Percentiles rank a stretch among this genome's conserved stretches.
Conservation (phyloP, 768 basidiomycete species). For the Porpolomopsis calyptriformis region DNA sequence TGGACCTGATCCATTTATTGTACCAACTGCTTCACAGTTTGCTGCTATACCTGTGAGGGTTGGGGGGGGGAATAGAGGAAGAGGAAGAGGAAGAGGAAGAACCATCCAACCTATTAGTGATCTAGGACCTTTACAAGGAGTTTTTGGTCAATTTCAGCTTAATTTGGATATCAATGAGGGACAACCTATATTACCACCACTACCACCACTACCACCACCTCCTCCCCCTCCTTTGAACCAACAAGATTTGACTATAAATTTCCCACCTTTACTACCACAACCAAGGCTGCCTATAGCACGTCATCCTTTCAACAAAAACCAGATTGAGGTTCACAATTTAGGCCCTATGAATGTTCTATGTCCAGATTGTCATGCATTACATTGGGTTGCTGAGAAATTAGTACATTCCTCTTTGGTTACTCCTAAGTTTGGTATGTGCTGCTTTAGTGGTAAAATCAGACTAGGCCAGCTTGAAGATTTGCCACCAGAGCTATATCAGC, state of each 20-base stretch:
- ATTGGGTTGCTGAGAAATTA: conserved; percentile 24
- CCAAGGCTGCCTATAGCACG: conserved; percentile 7
- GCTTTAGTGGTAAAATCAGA: conserved; percentile 23
- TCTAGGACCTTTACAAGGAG: too few species aligned
- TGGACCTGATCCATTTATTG: too few species aligned
- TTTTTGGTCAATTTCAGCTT: too few species aligned
- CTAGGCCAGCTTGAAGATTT: conserved; percentile 15
- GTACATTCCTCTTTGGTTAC: conserved; percentile 3
- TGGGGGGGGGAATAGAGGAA: too few species aligned
- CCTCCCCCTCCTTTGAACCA: not conserved
- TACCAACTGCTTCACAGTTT: too few species aligned
- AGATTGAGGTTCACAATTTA: conserved; percentile 16
- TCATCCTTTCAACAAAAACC: conserved; percentile 7
- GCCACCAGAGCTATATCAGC: conserved; percentile 16
- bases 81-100: too few species aligned
- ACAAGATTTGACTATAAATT: not conserved
- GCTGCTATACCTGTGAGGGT: too few species aligned
- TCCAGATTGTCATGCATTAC: conserved; percentile 23
- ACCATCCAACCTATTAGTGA: too few species aligned
- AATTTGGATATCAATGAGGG: too few species aligned
- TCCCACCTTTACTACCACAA: not conserved
- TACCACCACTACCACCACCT: not conserved
- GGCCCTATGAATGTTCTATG: conserved; percentile 29
- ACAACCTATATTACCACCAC: too few species aligned
- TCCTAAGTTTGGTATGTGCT: conserved; percentile 28